Base-by-base conservation (phyloP, 257 asterid genomes). In the Mentha longifolia region DNA sequence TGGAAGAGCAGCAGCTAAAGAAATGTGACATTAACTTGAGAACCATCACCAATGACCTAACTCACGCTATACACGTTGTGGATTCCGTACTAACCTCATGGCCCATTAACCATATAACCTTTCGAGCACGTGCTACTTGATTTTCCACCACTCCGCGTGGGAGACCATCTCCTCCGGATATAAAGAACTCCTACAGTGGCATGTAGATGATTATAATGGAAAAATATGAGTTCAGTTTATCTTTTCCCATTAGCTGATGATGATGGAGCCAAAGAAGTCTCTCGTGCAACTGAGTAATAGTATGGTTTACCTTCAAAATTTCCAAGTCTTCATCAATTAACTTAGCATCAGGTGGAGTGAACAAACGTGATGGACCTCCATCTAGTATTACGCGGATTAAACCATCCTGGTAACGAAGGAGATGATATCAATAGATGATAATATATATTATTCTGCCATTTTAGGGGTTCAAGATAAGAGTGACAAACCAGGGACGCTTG, bases 61-160 rank as follows among this genome's bases (percentile, higher is more conserved):
- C 25, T 22, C 25, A 22, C 25, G 25, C 25, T 22, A 22, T 22
- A 22, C 25, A 22, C 42, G 45, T 3, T 13, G 49, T 30, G n/a
- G 22, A 14, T 68, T 31, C 15, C n/a, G 14, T 33, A 83, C 97
- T 85, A 73, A 94, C 99, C 99, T 94, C 99, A 50, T 83, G 81
- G 78, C 93, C 78, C 8, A 73, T 87, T 83, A 94, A 79, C 86
- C 82, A 88, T 73, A 94, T 71, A 63, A 91, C 87, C 84, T 86
- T 90, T 62, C 98, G 90, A 67, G 80, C 79, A 15, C 88, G 96
- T 50, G 90, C 91, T 14, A 94, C 89, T 68, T 91, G 98, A 87
- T 94, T 94, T 70, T 94, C 99, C 74, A 91, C 99, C 57, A 89
- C 96, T 77, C 98, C 99, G 70, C 99, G 98, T 39, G 99, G 99